phyloP scores from a whole-genome alignment of 2,329 filamentous ascomycete genomes.

The Periconia macrospinosa region DNA sequence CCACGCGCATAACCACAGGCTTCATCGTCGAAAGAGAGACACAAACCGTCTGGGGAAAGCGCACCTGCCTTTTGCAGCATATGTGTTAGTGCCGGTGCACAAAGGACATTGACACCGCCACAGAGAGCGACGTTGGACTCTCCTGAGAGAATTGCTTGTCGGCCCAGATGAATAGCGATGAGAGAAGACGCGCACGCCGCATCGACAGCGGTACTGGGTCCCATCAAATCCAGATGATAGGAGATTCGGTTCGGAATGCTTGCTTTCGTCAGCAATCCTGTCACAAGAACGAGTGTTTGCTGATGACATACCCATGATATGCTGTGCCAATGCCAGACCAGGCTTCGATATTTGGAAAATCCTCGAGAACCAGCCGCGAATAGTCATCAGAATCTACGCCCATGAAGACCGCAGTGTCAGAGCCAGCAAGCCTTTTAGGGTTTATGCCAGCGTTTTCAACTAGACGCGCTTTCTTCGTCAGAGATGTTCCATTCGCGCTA shows the following conservation, averaged over 20 bases:
- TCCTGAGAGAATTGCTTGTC: conserved; percentile 26
- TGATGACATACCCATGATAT: conserved; percentile 3
- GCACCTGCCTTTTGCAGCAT: conserved; percentile 46
- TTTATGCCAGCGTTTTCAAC: conserved; percentile 43
- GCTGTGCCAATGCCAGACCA: conserved; percentile 22
- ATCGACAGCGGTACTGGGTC: conserved; percentile 26
- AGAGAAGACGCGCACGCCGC: conserved; percentile 29
- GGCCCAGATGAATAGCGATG: conserved; percentile 22
- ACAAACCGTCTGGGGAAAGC: conserved; percentile 46
- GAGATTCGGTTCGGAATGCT: conserved; percentile 22
- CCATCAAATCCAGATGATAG: conserved; percentile 25
- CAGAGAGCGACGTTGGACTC: conserved; percentile 37
- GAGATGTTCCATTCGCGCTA: too few relatives aligned
- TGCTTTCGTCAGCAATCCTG: too few relatives aligned
- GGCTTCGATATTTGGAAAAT: conserved; percentile 15
- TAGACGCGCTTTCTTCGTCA: neutral
- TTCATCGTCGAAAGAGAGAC: conserved; percentile 49
- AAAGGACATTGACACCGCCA: conserved; percentile 40
- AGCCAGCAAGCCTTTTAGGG: conserved; percentile 12
- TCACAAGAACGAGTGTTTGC: too few relatives aligned
- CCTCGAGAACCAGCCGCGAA: conserved; percentile 16
- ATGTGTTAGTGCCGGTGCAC: conserved; percentile 49
- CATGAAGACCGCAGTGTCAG: conserved; percentile 26
- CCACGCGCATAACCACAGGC: conserved; percentile 67
- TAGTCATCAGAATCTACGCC: conserved; percentile 17